These are phyloP conservation scores for Fomitopsis pulvina DNA, from an alignment of 768 basidiomycete genomes.

Conservation along the genomic window DNA sequence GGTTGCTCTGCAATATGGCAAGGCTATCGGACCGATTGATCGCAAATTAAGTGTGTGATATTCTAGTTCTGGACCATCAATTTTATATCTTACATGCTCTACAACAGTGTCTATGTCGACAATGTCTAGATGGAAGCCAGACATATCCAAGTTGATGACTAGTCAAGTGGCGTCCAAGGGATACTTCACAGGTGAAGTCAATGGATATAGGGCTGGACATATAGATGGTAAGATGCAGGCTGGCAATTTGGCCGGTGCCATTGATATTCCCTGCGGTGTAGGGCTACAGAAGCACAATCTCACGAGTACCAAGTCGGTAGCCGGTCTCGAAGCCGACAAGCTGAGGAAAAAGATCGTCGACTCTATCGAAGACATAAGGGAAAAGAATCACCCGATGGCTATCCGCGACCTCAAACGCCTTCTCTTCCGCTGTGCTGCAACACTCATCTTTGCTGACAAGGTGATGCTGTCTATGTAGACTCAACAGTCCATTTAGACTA, in stretches of 20 bases:
- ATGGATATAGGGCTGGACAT: slow-evolving; percentile 68
- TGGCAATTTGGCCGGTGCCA: too few species aligned
- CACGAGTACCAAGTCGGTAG: slow-evolving; percentile 36
- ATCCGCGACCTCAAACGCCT: slow-evolving; percentile 81
- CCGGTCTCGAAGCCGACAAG: slow-evolving; percentile 53
- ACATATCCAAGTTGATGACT: slow-evolving; percentile 74
- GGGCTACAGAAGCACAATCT: not conserved
- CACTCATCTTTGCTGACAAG: slow-evolving; percentile 61
- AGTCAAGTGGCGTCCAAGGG: slow-evolving; percentile 87
- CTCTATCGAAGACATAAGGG: slow-evolving; percentile 60
- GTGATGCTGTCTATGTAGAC: slow-evolving; percentile 26
- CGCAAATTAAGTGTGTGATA: slow-evolving; percentile 61
- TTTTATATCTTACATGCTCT: not conserved
- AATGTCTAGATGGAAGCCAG: slow-evolving; percentile 61
- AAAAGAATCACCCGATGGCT: slow-evolving; percentile 66
- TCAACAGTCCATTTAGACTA: not conserved
- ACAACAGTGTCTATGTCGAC: slow-evolving; percentile 48
- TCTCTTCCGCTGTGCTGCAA: slow-evolving; percentile 81
- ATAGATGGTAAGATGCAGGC: slow-evolving; percentile 46
- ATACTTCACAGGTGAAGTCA: slow-evolving; percentile 85
- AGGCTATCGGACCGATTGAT: slow-evolving; percentile 70
- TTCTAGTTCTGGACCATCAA: not conserved
- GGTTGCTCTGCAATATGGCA: slow-evolving; percentile 80
- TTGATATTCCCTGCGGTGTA: not conserved
- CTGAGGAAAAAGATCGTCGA: slow-evolving; percentile 64